Base-by-base conservation (phyloP, 202 grass and related monocot species). In the Hordeum pubiflorum region DNA sequence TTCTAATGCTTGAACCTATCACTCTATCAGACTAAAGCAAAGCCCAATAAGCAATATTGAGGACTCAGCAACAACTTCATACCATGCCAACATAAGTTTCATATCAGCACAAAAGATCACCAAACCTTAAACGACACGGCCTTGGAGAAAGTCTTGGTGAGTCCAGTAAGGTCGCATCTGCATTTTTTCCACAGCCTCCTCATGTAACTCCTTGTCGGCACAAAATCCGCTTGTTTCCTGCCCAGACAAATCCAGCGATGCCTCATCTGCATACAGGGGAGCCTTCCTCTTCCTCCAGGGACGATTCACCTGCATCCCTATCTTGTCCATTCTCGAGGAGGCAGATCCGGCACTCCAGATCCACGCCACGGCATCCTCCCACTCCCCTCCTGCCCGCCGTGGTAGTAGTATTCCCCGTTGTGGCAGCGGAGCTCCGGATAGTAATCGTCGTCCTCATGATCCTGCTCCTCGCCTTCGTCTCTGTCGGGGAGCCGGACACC, bases 401-500 rank as follows among this genome's bases (percentile, higher is more conserved):
- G 82, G 17, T 82, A 69, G 77, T 84, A 63, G 82, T 88, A 76
- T 63, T 21, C 72, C 70, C 81, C 89, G 59, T 88, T 70, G 73
- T 84, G 67, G 78, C 83, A 86, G 81, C 77, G 88, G 65, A 88
- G 85, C 73, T 76, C 37, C 20, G 88, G 85, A 59, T 82, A 82
- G 76, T 84, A 85, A 31, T 61, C 63, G 27, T 15, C 77, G 8
- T 5, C 68, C 1, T 74, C 65, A 29, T 82, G 74, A 36, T 41
- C 50, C 67, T 23, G 75, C 10, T 74, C 70, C 23, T 82, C 69
- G 48, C 56, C 81, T 9, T 55, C 65, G 15, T 88, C 71, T 4
- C 85, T 84, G 73, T 92, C 94, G 15, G 86, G 81, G 4, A 89
- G 76, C 29, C 82, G 73, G 77, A 98, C 87, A 55, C 83, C 89